Base-by-base conservation (phyloP, 768 basidiomycete species). In the Asterophora parasitica region DNA sequence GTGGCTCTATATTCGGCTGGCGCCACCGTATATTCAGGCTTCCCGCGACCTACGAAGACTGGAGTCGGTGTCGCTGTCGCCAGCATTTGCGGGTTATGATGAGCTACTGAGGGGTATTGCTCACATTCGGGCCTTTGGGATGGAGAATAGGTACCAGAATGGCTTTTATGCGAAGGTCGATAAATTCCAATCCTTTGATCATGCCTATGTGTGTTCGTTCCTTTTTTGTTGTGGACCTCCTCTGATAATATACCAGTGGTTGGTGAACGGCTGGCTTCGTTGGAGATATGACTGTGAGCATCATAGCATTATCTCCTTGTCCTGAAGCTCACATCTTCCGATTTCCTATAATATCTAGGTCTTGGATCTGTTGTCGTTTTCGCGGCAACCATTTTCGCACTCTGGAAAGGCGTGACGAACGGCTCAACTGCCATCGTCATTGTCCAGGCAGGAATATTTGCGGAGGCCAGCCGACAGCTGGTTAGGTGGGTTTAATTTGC, bases 381-480 rank as follows among this genome's bases (percentile, higher is more conserved):
- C 57, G 60, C 77, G 11, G 80, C 85, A 1, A 88, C 83, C 1
- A 52, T 82, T n/a, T 84, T 86, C 55, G 83, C 85, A 1, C 64
- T 89, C 8, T 73, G 70, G 69, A 72, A 65, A 50, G 75, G 71
- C 2, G 73, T 83, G 9, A 69, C 71, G 0, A 75, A 81, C 44
- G 85, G 85, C 7, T 72, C 76, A 6, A 75, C 85, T 6, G 87
- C 85, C 1, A 71, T 88, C 31, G 83, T 86, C 15, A 89, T 88
- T 46, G 74, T 82, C 15, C 77, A 86, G 65, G 75, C 87, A 13
- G 82, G 78, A 1, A 72, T 79, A 19, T 87, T 85, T 57, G 83
- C 85, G 1, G 79, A 83, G 49, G 83, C 83, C 10, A 83, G 78
- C 37, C 68, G 83, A 35, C 76, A 80, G 45, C 75, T 86, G 10